These are phyloP conservation scores for Mrakia blollopis DNA, from an alignment of 768 basidiomycete genomes.

Conservation along the genomic window DNA sequence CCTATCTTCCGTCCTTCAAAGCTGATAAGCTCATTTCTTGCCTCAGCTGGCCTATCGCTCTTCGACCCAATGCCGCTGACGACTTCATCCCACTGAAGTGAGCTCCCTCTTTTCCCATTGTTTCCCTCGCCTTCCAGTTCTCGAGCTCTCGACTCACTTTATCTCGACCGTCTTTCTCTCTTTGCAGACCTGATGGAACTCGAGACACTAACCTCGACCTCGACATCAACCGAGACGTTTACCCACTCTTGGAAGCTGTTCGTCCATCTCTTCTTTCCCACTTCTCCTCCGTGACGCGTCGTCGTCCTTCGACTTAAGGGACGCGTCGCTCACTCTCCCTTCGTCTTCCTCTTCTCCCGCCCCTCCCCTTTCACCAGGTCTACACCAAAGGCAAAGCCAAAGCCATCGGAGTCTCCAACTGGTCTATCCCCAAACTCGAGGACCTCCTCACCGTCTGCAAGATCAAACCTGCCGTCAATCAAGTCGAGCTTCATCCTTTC, in stretches of 20 bases:
- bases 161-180: neutral
- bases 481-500: constrained; percentile 66
- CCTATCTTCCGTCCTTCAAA: neutral
- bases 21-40: too few relatives aligned
- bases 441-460: constrained; percentile 65
- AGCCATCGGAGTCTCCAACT: constrained; percentile 77
- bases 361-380: neutral
- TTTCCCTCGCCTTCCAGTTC: neutral
- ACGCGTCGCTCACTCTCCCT: neutral
- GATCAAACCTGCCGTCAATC: constrained; percentile 65
- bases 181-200: constrained; percentile 32
- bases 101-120: neutral
- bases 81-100: constrained; percentile 19
- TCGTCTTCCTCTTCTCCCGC: neutral
- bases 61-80: constrained; percentile 15
- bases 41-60: constrained; percentile 19
- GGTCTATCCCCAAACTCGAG: constrained; percentile 58
- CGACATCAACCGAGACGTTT: constrained; percentile 37
- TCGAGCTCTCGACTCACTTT: neutral
- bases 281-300: neutral
- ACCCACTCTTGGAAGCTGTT: constrained; percentile 36
- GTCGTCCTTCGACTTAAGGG: neutral
- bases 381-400: constrained; percentile 66
- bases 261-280: neutral
- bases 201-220: constrained; percentile 33